Percentiles rank a stretch among this genome's conserved stretches.
These are phyloP conservation scores for Begonia loranthoides DNA, from an alignment of 306 rosid genomes.

Conservation along the genomic window DNA sequence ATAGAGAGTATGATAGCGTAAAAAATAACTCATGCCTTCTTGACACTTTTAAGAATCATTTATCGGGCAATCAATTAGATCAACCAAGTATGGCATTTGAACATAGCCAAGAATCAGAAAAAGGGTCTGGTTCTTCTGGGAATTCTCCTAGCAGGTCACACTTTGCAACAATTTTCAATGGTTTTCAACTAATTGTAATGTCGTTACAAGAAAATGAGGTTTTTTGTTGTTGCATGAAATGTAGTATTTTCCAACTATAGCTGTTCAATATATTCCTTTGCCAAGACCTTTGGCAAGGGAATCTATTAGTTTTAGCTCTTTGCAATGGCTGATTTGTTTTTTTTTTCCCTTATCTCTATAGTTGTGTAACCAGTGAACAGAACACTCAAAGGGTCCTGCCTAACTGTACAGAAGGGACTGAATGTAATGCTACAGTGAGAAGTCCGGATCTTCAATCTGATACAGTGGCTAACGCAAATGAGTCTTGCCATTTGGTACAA, in stretches of 20 bases:
- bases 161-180: constrained; percentile 1
- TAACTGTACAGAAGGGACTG: not conserved
- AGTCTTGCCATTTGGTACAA: constrained; percentile 29
- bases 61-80: constrained; percentile 25
- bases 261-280: not conserved
- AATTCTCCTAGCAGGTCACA: constrained; percentile 67
- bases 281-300: not conserved
- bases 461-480: constrained; percentile 19
- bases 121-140: constrained; percentile 24
- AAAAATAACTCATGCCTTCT: constrained; percentile 60
- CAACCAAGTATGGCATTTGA: constrained; percentile 37
- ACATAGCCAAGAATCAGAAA: constrained; percentile 26
- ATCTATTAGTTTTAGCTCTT: not conserved
- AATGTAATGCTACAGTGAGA: too few species aligned
- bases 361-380: constrained; percentile 21
- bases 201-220: too few species aligned
- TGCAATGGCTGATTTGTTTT: not conserved
- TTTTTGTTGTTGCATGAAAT: too few species aligned
- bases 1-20: constrained; percentile 22
- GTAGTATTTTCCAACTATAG: too few species aligned
- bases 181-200: not conserved
- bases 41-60: constrained; percentile 39
- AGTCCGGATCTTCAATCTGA: constrained; percentile 7
- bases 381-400: constrained; percentile 10
- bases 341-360: not conserved